Conservation (phyloP, 139 green algal genomes). For the Trebouxia sp. region DNA sequence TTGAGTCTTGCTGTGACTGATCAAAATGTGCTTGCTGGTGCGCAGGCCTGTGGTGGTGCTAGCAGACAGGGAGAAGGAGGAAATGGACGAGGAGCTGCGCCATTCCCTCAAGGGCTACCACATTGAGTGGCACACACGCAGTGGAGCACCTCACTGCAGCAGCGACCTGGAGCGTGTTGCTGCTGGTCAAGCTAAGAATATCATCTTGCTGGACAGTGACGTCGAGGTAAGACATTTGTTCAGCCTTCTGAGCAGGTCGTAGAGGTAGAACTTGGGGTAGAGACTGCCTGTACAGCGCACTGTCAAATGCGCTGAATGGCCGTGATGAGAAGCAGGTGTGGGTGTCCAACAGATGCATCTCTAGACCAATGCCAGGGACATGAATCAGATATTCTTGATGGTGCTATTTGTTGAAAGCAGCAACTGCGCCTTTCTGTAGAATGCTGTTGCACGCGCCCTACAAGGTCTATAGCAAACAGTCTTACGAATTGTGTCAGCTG, state of each 20-base stretch:
- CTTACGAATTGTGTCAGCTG: neutral
- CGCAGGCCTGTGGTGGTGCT: constrained; percentile 44
- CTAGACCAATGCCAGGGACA: no score
- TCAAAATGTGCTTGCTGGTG: no score
- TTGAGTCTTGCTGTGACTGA: no score
- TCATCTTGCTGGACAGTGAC: constrained; percentile 40
- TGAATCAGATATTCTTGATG: no score
- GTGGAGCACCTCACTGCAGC: constrained; percentile 21
- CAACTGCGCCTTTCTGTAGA: neutral
- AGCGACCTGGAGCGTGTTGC: constrained; percentile 33
- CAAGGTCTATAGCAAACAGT: no score
- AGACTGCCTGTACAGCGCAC: no score
- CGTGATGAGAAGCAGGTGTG: no score
- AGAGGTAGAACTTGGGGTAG: neutral
- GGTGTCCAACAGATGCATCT: no score
- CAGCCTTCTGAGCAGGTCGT: neutral
- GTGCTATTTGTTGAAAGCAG: neutral
- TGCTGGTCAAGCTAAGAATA: constrained; percentile 29
- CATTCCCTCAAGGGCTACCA: constrained; percentile 28
- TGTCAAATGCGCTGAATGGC: no score
- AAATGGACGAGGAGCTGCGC: constrained; percentile 46
- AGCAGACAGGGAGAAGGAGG: constrained; percentile 44
- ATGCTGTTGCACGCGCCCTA: no score
- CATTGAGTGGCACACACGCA: constrained; percentile 41
- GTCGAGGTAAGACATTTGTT: neutral